These are phyloP conservation scores for Psidium friedrichsthalianum DNA, from an alignment of 345 rosid genomes.

Conservation along the genomic window DNA sequence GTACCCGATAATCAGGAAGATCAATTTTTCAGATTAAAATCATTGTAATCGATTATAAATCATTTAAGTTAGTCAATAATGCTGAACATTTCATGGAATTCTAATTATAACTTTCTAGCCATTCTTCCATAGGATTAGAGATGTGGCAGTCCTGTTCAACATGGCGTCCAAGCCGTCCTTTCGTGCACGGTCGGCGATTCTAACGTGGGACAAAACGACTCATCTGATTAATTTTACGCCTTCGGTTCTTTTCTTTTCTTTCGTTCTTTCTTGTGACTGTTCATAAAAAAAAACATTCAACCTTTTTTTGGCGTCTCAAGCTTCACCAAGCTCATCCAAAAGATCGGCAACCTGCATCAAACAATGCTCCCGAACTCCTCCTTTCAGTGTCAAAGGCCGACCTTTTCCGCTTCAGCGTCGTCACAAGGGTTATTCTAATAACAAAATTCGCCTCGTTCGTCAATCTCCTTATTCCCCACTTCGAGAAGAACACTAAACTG, in stretches of 20 bases:
- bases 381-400: conserved; percentile 47
- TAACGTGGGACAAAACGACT: not conserved
- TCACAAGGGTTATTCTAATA: conserved; percentile 37
- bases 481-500: conserved; percentile 22
- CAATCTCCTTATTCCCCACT: conserved; percentile 30
- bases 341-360: conserved; percentile 42
- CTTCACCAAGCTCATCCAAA: conserved; percentile 56
- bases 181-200: not conserved
- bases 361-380: conserved; percentile 39
- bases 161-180: not conserved
- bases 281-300: no score
- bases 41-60: not conserved
- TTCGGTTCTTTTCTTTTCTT: no score
- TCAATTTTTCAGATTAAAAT: not conserved
- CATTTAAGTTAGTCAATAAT: not conserved
- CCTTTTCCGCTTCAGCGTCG: conserved; percentile 52
- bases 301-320: conserved; percentile 20
- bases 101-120: not conserved
- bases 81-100: not conserved
- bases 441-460: conserved; percentile 20
- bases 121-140: not conserved
- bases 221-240: not conserved
- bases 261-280: not conserved
- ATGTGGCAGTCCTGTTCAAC: not conserved
- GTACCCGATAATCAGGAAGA: not conserved